Base-by-base conservation (phyloP, 1,139 yeast species). In the Taphrina confusa region DNA sequence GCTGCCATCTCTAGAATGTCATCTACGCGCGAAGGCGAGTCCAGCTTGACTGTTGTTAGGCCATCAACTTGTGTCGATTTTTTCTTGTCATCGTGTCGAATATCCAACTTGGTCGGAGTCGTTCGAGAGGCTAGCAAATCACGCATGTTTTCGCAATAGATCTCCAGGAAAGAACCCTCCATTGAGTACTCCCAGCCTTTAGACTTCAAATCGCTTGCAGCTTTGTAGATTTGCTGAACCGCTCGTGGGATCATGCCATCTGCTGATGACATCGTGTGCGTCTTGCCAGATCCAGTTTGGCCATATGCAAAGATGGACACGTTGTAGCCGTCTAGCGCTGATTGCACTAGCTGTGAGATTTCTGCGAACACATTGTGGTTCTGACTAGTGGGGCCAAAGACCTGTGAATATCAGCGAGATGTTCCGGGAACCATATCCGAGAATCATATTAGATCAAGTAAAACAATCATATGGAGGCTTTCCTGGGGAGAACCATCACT, bases 271-370 rank as follows among this genome's bases (percentile, higher is more conserved):
- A 92, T 92, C 0, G 98, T 92, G 70, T 75, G 85, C 0, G 97
- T 91, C 70, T 92, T 92, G 2, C 98, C 98, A 0, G 97, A 90
- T 0, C 98, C 97, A 0, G 98, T 92, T 73, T 92, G 98, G 0
- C 98, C 98, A 72, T 92, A 92, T 0, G 98, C 96, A 75, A 92
- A 90, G 1, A 92, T 90, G 71, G 97, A 90, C 3, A 65, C 67
- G 68, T 90, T 90, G 69, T 78, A 84, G 0, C 98, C 98, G 74
- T 92, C 96, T 30, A 92, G 72, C 0, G 95, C 87, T 60, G 95
- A 86, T 71, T 90, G 97, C 1, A 92, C 85, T 30, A 91, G 73
- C 70, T 91, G 96, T 0, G 95, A 84, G 1, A 91, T 81, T 68
- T 92, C 98, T 42, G 82, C 85, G 72, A 90, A 92, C 0, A 94